A percentile compares a stretch with the other conserved stretches of the same genome.
phyloP scores from a whole-genome alignment of 2,329 filamentous ascomycete species.

The Gnomoniopsis sp. region DNA sequence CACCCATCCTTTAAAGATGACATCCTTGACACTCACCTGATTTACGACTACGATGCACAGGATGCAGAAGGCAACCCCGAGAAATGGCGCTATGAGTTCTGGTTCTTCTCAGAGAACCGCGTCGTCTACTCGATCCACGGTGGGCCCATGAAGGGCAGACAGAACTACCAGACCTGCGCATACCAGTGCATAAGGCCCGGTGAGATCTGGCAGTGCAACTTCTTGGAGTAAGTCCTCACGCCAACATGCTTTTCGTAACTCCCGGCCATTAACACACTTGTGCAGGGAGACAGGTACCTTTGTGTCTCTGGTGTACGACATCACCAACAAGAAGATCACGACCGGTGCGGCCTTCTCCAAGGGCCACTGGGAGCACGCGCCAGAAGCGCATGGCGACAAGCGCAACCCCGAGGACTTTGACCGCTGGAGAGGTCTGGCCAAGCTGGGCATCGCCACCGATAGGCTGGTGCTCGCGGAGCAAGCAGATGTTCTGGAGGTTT shows the following conservation, averaged over 20 bases:
- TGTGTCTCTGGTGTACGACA: slow-evolving; percentile 54
- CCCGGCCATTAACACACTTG: no score
- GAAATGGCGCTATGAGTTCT: slow-evolving; percentile 61
- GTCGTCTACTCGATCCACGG: slow-evolving; percentile 59
- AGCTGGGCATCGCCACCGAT: slow-evolving; percentile 46
- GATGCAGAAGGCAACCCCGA: slow-evolving; percentile 46
- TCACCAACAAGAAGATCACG: slow-evolving; percentile 43
- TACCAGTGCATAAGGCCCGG: slow-evolving; percentile 57
- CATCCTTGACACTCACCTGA: slow-evolving; percentile 49
- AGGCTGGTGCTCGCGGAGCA: slow-evolving; percentile 51
- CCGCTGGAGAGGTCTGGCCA: slow-evolving; percentile 47
- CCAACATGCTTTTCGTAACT: no score
- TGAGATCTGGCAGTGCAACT: slow-evolving; percentile 58
- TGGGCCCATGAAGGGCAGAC: slow-evolving; percentile 54
- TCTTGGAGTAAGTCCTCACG: slow-evolving; percentile 34
- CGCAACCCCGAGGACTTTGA: slow-evolving; percentile 46
- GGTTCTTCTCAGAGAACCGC: slow-evolving; percentile 53
- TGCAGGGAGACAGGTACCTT: slow-evolving; percentile 51
- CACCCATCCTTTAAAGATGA: slow-evolving; percentile 43
- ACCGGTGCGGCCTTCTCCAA: slow-evolving; percentile 52
- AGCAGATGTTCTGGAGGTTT: slow-evolving; percentile 46
- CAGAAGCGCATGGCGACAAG: slow-evolving; percentile 54
- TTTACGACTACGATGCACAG: slow-evolving; percentile 54
- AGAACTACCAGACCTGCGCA: slow-evolving; percentile 50
- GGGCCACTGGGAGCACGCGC: slow-evolving; percentile 51